These are phyloP conservation scores for Cryptococcus floricola DNA, from an alignment of 1,284 basidiomycete species.

Conservation along the genomic window DNA sequence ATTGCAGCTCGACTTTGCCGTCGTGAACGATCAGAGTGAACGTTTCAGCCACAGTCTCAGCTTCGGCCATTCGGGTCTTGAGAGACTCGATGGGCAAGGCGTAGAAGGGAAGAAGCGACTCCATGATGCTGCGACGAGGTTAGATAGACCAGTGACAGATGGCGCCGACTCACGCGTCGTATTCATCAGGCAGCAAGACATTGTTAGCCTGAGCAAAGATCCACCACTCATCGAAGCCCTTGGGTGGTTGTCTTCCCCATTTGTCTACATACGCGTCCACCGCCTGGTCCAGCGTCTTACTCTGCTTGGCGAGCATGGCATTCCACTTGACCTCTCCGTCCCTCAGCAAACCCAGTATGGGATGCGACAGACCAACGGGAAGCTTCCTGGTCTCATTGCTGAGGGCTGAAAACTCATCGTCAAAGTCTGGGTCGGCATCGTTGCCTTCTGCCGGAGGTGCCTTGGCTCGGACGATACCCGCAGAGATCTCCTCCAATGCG, in stretches of 20 bases:
- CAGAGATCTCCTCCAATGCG: constrained; percentile 32
- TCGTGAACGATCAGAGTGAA: constrained; percentile 49
- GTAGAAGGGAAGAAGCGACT: constrained; percentile 45
- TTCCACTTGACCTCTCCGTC: constrained; percentile 52
- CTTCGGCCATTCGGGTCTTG: constrained; percentile 34
- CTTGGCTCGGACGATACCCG: constrained; percentile 34
- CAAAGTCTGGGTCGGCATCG: constrained; percentile 26
- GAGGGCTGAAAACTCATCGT: constrained; percentile 20
- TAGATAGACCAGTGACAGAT: neutral
- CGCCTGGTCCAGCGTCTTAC: constrained; percentile 51
- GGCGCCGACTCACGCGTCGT: constrained; percentile 40
- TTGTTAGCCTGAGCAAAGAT: constrained; percentile 34
- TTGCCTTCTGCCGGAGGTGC: constrained; percentile 11
- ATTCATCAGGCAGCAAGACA: constrained; percentile 48
- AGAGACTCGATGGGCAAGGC: constrained; percentile 42
- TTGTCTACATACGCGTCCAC: constrained; percentile 50
- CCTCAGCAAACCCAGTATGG: constrained; percentile 50
- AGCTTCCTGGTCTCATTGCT: constrained; percentile 12
- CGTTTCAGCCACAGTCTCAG: constrained; percentile 47
- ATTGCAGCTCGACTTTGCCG: constrained; percentile 48
- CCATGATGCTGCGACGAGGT: constrained; percentile 42
- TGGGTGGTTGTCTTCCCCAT: constrained; percentile 50
- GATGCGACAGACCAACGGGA: constrained; percentile 36
- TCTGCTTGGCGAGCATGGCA: constrained; percentile 47
- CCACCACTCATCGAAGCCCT: constrained; percentile 50